These are phyloP conservation scores for Herpetospermum pedunculosum DNA, from an alignment of 306 rosid species.

Conservation along the genomic window DNA sequence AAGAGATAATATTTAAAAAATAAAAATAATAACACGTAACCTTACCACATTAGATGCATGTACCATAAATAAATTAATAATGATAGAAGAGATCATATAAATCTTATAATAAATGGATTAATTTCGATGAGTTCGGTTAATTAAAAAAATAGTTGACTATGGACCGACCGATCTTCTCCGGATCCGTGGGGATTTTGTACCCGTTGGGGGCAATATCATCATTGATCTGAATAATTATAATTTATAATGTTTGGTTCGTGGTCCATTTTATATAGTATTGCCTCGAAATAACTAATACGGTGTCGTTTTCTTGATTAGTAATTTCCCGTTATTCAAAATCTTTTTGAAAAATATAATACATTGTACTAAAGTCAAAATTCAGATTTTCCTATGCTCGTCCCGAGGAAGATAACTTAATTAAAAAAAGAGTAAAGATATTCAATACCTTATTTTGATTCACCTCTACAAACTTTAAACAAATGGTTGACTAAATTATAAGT, in stretches of 20 bases:
- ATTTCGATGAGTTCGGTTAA: background rate
- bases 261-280: background rate
- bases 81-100: background rate
- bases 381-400: background rate
- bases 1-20: background rate
- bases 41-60: conserved; percentile 3
- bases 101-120: background rate
- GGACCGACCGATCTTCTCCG: conserved; percentile 16
- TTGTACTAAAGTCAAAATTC: background rate
- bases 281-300: background rate
- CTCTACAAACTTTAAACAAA: no score
- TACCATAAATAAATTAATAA: background rate
- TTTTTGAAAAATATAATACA: background rate
- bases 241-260: background rate
- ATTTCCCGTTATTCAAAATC: background rate
- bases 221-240: background rate
- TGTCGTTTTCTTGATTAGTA: background rate
- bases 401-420: background rate
- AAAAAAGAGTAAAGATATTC: background rate
- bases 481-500: no score
- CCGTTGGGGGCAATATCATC: background rate
- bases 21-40: background rate
- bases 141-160: background rate
- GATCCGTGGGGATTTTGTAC: conserved; percentile 14
- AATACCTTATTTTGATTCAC: background rate